These are phyloP conservation scores for Breviolum minutum DNA, from an alignment of 73 alveolate genomes.

Conservation along the genomic window DNA sequence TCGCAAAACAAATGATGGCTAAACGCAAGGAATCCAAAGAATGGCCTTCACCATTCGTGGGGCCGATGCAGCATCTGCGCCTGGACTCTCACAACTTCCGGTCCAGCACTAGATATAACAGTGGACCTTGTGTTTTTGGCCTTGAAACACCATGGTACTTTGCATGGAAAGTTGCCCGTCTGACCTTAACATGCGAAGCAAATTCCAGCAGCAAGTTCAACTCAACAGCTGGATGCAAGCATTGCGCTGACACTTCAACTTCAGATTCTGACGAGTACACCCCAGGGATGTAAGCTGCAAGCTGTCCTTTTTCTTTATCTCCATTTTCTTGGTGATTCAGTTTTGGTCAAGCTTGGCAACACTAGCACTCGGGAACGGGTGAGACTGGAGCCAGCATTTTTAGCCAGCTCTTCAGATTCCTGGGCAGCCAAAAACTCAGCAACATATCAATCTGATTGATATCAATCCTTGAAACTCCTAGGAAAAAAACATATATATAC, in stretches of 20 bases:
- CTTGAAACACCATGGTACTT: not conserved
- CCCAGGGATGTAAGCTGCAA: too few species aligned
- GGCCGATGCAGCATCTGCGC: not conserved
- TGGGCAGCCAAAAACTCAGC: not conserved
- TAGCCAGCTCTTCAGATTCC: constrained; percentile 57
- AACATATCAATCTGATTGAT: too few species aligned
- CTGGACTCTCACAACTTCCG: not conserved
- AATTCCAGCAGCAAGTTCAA: too few species aligned
- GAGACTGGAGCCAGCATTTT: constrained; percentile 40
- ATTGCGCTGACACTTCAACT: too few species aligned
- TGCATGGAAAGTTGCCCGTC: constrained; percentile 30
- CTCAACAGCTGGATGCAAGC: too few species aligned
- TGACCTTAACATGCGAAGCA: not conserved
- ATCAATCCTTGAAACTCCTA: not conserved
- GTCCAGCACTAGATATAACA: too few species aligned
- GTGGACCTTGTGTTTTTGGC: not conserved
- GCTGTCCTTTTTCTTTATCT: not conserved
- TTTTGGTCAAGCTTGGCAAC: constrained; percentile 24
- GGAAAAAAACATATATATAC: not conserved
- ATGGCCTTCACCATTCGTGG: constrained; percentile 24
- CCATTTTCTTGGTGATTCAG: not conserved
- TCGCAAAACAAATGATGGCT: too few species aligned
- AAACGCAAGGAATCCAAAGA: not conserved
- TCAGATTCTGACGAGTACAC: too few species aligned
- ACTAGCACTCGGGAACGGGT: constrained; percentile 17